These are phyloP conservation scores for Phytophthora fragariae DNA, from an alignment of 352 stramenopile species.

Conservation along the genomic window DNA sequence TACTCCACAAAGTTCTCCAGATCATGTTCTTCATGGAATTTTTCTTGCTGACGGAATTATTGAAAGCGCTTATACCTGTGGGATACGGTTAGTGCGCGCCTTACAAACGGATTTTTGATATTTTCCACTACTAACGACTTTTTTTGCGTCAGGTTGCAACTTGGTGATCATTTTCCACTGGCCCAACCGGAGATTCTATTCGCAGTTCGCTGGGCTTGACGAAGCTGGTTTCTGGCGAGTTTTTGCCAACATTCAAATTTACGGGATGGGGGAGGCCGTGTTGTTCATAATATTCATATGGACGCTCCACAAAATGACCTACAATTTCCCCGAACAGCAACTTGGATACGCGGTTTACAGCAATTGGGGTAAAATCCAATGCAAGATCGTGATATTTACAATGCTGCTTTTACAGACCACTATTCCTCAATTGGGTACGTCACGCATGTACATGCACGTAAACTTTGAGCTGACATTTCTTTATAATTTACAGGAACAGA, in stretches of 20 bases:
- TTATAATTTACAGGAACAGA: conserved; percentile 4
- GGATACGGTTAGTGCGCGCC: conserved; percentile 33
- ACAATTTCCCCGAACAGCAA: conserved; percentile 30
- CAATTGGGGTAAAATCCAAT: conserved; percentile 25
- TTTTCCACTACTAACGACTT: background rate
- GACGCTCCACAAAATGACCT: conserved; percentile 26
- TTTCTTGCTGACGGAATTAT: conserved; percentile 37
- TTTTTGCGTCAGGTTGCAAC: conserved; percentile 26
- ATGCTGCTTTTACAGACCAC: conserved; percentile 29
- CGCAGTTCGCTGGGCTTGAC: conserved; percentile 25
- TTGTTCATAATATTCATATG: conserved; percentile 15
- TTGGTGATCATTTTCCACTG: conserved; percentile 32
- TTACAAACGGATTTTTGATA: background rate
- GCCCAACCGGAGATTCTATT: conserved; percentile 42
- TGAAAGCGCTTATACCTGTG: conserved; percentile 39
- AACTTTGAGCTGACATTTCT: background rate
- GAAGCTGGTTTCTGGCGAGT: conserved; percentile 5
- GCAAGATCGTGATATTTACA: conserved; percentile 33
- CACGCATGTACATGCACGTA: background rate
- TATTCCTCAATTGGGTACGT: conserved; percentile 32
- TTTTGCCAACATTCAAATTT: conserved; percentile 14
- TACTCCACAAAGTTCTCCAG: conserved; percentile 31
- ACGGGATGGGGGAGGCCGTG: conserved; percentile 24
- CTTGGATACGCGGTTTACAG: conserved; percentile 30
- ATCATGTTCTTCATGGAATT: conserved; percentile 46